Base-by-base conservation (phyloP, 495 filamentous ascomycete species). In the Acidomyces sp. region DNA sequence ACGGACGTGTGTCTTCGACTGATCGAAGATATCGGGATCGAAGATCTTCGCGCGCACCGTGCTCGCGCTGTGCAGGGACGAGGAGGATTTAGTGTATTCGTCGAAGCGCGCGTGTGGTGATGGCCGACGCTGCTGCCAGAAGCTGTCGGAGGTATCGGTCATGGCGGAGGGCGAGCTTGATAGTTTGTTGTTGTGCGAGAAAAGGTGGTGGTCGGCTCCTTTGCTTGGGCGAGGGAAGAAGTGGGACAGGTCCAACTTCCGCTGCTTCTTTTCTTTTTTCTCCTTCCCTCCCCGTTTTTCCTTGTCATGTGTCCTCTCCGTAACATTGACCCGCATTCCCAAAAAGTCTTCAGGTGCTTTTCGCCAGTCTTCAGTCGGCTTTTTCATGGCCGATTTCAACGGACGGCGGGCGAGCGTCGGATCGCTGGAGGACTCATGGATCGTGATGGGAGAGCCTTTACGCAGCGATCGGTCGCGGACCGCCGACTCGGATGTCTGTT, bases 401-500 rank as follows among this genome's bases (percentile, higher is more conserved):
- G 40, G 37, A 45, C 38, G 30, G 10, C 33, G 33, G 6, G 10
- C 23, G 9, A 49, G 32, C 3, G 37, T 25, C 3, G 37, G n/a
- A n/a, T 53, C 42, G 34, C 46, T 49, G 19, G 33, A 12, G 16
- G 43, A 43, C 9, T 32, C 41, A 35, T 31, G 39, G 21, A 55
- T 43, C 1, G 28, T 32, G 19, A 29, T 45, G 12, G 48, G 43
- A 19, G 45, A 26, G 17, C 53, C 55, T 40, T 60, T 60, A 11
- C 54, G 41, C 26, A 61, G 37, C 2, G 49, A 52, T 54, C 46
- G 55, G 30, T 61, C 61, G 20, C 59, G 52, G 3, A 57, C 53
- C 0, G 59, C 51, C 13, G 61, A 61, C 3, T 43, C 51, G 6
- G 57, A 64, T 0, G 59, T 59, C 43, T 62, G 61, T 41, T 64